Percentiles rank a stretch among this genome's conserved stretches.
phyloP scores from a whole-genome alignment of 192 early-diverging fungal species.

The Mortierella alpina region DNA sequence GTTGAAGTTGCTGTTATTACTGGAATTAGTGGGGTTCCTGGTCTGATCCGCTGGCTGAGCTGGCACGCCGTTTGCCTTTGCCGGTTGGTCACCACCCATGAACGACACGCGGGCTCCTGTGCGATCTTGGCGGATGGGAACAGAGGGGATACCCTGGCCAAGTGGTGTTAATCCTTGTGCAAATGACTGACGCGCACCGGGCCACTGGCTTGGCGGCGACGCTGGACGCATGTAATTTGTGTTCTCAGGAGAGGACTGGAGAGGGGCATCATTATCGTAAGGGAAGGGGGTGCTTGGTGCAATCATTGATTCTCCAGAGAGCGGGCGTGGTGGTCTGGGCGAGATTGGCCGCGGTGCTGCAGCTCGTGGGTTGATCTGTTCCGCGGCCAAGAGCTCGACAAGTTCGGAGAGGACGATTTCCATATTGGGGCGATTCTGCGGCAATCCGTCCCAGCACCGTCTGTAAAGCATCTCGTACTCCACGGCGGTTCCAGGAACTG shows the following conservation, averaged over 20 bases:
- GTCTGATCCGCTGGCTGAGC: neutral
- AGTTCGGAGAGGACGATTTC: conserved; percentile 52
- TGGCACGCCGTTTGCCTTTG: conserved; percentile 12
- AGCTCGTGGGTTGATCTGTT: conserved; percentile 37
- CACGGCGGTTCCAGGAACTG: conserved; percentile 49
- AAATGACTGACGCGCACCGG: conserved; percentile 27
- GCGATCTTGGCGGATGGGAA: conserved; percentile 23
- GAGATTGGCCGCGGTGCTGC: conserved; percentile 37
- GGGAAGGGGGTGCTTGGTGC: conserved; percentile 43
- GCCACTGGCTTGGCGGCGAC: conserved; percentile 17
- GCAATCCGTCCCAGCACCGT: conserved; percentile 50
- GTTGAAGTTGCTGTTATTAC: neutral
- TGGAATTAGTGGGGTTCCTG: neutral
- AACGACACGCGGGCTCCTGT: conserved; percentile 28
- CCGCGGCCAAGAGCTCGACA: conserved; percentile 46
- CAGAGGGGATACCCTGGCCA: conserved; percentile 25
- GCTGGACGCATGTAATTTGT: conserved; percentile 32
- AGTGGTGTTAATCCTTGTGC: conserved; percentile 17
- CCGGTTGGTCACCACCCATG: neutral
- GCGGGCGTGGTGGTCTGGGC: conserved; percentile 39
- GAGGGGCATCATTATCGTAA: conserved; percentile 35
- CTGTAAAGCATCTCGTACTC: conserved; percentile 57
- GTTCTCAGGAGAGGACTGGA: conserved; percentile 46
- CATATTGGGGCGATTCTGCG: conserved; percentile 53
- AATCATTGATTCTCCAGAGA: conserved; percentile 46